Conservation (phyloP, 2,329 filamentous ascomycete species). For the Colletotrichum melonis region DNA sequence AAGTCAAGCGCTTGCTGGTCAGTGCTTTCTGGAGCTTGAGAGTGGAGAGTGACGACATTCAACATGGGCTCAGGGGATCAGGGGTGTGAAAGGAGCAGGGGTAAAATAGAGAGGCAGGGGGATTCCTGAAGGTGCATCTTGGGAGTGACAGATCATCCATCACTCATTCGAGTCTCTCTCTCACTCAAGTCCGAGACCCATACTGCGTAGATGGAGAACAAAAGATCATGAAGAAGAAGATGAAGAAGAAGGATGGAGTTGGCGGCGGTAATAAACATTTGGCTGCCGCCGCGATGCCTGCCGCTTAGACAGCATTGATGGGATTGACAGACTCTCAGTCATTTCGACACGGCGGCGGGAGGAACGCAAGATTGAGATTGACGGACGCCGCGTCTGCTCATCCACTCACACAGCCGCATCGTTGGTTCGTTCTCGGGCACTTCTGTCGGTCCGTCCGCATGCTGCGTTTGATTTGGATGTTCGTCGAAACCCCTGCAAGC, state of each 20-base stretch:
- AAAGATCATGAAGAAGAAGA: background rate
- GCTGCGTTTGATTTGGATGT: slow-evolving; percentile 33
- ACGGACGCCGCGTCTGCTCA: slow-evolving; percentile 17
- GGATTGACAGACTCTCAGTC: background rate
- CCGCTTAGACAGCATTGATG: background rate
- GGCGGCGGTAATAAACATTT: background rate
- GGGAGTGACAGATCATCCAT: background rate
- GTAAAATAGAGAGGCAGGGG: background rate
- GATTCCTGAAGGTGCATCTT: background rate
- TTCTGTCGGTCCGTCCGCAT: slow-evolving; percentile 26
- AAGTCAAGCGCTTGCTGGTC: background rate
- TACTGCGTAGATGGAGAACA: background rate
- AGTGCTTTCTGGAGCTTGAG: slow-evolving; percentile 7
- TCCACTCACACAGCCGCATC: slow-evolving; percentile 4
- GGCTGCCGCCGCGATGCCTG: background rate
- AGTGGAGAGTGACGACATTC: slow-evolving; percentile 32
- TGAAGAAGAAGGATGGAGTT: background rate
- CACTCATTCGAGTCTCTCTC: background rate
- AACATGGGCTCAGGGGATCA: slow-evolving; percentile 7
- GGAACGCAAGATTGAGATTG: background rate
- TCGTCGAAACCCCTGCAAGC: slow-evolving; percentile 30
- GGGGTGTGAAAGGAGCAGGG: background rate
- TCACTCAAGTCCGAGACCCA: background rate
- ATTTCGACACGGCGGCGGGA: background rate
- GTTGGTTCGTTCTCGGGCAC: slow-evolving; percentile 1